Conservation (phyloP, 768 basidiomycete species). For the Lactarius tabidus region DNA sequence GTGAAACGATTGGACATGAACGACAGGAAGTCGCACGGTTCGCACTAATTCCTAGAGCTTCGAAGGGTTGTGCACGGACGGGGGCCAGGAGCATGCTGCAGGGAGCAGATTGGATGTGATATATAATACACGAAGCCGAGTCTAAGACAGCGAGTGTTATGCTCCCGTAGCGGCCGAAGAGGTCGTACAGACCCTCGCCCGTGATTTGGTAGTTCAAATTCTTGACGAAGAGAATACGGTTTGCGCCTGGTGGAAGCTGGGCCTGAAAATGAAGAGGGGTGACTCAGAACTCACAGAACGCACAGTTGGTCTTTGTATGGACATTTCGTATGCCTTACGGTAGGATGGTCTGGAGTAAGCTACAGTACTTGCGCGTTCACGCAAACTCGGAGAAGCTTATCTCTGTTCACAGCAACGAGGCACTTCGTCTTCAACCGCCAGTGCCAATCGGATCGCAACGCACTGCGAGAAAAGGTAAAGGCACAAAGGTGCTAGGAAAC, state of each 20-base stretch:
- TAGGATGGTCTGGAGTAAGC: no score
- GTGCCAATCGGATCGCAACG: not conserved
- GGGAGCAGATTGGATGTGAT: no score
- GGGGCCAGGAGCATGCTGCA: not conserved
- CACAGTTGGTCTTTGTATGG: slow-evolving; percentile 67
- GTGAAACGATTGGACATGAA: no score
- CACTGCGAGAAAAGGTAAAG: not conserved
- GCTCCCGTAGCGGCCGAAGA: slow-evolving; percentile 96
- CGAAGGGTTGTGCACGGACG: not conserved
- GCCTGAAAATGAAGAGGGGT: slow-evolving; percentile 44
- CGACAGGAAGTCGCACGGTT: not conserved
- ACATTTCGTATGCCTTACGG: no score
- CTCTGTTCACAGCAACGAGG: not conserved
- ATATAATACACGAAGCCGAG: not conserved
- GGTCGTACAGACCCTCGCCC: slow-evolving; percentile 92
- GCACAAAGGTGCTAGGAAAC: not conserved
- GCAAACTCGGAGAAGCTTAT: no score
- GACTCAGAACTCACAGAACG: no score
- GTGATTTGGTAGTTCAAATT: slow-evolving; percentile 91
- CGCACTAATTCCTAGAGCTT: not conserved
- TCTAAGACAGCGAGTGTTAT: slow-evolving; percentile 37
- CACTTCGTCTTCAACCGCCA: not conserved
- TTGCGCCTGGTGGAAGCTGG: slow-evolving; percentile 86
- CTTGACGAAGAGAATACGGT: slow-evolving; percentile 89
- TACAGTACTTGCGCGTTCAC: no score